A percentile compares a stretch with the other conserved stretches of the same genome.
phyloP scores from a whole-genome alignment of 768 basidiomycete species.

The Mycena polygramma region DNA sequence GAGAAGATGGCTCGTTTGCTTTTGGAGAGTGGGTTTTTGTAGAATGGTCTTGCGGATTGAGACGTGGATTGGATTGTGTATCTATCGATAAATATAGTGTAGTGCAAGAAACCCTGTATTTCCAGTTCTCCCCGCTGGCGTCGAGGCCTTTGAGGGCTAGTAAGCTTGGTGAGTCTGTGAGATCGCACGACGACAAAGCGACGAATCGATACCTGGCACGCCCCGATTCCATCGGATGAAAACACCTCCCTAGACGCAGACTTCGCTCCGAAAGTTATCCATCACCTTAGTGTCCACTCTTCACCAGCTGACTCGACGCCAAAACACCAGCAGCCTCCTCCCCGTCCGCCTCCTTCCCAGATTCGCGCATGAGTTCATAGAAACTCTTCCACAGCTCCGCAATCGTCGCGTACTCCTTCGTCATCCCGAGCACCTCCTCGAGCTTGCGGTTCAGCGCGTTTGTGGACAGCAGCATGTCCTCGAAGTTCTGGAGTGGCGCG shows the following conservation, averaged over 20 bases:
- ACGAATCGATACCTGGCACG: too few species aligned
- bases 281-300: neutral
- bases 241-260: too few species aligned
- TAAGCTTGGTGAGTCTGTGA: too few species aligned
- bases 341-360: slow-evolving; percentile 52
- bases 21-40: slow-evolving; percentile 91
- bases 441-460: slow-evolving; percentile 92
- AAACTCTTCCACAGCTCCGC: slow-evolving; percentile 89
- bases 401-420: slow-evolving; percentile 71
- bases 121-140: too few species aligned
- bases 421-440: slow-evolving; percentile 94
- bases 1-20: slow-evolving; percentile 95
- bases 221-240: too few species aligned
- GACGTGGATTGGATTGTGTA: too few species aligned
- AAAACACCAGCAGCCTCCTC: slow-evolving; percentile 66
- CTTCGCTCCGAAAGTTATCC: too few species aligned
- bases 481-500: neutral
- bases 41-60: slow-evolving; percentile 31
- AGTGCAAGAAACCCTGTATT: too few species aligned
- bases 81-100: too few species aligned
- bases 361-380: slow-evolving; percentile 78
- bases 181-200: too few species aligned
- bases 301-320: neutral
- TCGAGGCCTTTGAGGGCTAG: too few species aligned
- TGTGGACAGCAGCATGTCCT: slow-evolving; percentile 82